Evolutionary conservation across 2,329 filamentous ascomycete species (phyloP), one percentile per base, ranked within the genome.

Genomic region (Niveomyces coronatus): DNA sequence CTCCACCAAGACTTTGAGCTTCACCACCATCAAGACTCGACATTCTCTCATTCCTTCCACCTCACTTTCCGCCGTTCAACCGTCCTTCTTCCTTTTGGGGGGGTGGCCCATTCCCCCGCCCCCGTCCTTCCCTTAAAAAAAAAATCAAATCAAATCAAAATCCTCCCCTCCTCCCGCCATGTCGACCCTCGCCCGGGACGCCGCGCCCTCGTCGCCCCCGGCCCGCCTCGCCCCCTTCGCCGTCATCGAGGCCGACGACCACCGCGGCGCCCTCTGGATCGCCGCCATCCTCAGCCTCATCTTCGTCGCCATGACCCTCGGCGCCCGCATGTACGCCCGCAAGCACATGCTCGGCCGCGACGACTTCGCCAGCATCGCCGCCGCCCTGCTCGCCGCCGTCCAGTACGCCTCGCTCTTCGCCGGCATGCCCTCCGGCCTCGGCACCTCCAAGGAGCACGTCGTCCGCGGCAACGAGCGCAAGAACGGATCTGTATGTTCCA

Each of bases 251-350:
- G 26, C 27, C 18, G 36, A 42, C 10, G 46, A 48, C 34, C 40
- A 41, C 14, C 43, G 45, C 11, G 46, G 46, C 6, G 40, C 45
- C 8, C 26, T 47, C 26, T 47, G 44, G 47, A 47, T 48, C 30
- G 30, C 45, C 17, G 35, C 43, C 16, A 45, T 48, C 27, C 27
- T 47, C 16, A 41, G 43, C 15, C 28, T 42, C 30, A 39, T 45
- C 18, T 49, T 45, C 33, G 44, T 39, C 23, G 15, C 23, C 16
- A 18, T 43, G 4, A 36, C 35, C 6, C 18, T 26, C 4, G 14
- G 35, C 5, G 24, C 38, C 9, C 26, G 46, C 15, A 31, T 32
- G 2, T 45, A 42, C 31, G 42, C 47, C 23, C 44, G 46, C 23
- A 39, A 32, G 16, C 40, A 43, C 22, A 40, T 47, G 31, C 43